Base-by-base conservation (phyloP, 2,329 filamentous ascomycete genomes). In the Elsinoe arachidis region DNA sequence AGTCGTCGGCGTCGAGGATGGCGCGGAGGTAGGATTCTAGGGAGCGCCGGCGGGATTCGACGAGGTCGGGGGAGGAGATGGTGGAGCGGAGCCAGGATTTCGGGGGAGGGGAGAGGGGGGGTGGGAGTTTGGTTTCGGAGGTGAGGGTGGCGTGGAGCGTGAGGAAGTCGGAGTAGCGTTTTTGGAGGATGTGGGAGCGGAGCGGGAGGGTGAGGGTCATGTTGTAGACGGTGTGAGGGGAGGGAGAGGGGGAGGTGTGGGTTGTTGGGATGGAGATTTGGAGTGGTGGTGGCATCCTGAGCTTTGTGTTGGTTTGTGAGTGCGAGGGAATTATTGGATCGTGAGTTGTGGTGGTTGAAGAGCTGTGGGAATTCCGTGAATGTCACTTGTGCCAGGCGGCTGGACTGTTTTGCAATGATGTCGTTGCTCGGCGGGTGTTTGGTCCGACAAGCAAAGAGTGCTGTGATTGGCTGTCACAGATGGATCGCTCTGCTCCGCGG, bases 21-120 rank as follows among this genome's bases (percentile, higher is more conserved):
- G 81, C 80, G 53, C 81, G 80, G 2, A 93, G 76, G 71, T 92
- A 93, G 44, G 74, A 72, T 68, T 92, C 87, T 9, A 93, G 78
- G 0, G 78, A 83, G 11, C 72, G 66, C 43, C 88, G 83, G n/a
- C 88, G 83, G 61, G 82, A 74, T 67, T 88, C 85, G 23, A 88
- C 86, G 44, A 90, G 78, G 51, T 85, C 81, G 17, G 85, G 77
- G 7, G 83, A 88, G 57, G 78, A 81, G 55, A 88, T 77, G 2
- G 88, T 91, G 9, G 83, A 83, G 60, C 85, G 82, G 67, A 92
- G 81, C 87, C 87, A 93, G 47, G 84, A 83, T 69, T 93, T 93
- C 12, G 74, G 74, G 1, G 88, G 88, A 1, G 92, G 76, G 0
- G 85, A 74, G 1, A 76, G 75, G 0, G 88, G 88, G 6, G 88